phyloP scores from a whole-genome alignment of 257 asterid genomes.

The Leonotis leonurus region DNA sequence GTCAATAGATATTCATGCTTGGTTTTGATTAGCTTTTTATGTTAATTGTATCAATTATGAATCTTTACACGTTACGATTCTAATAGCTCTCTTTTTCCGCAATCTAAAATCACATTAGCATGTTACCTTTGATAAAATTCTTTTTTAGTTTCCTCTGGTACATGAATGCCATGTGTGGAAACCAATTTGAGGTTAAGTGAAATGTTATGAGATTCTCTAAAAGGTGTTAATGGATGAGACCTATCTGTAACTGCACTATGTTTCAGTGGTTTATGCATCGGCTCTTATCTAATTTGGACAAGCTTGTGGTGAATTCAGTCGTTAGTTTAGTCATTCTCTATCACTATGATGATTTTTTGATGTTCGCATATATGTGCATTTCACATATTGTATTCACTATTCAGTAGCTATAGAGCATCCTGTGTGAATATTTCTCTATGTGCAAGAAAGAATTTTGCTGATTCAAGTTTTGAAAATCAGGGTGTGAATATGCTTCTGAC shows the following conservation, averaged over 20 bases:
- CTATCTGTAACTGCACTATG: not conserved
- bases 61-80: not conserved
- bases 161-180: not conserved
- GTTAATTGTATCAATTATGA: not conserved
- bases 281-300: not conserved
- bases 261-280: not conserved
- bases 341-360: not conserved
- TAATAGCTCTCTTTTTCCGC: not conserved
- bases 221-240: not conserved
- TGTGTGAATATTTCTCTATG: not conserved
- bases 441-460: conserved; percentile 6
- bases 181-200: not conserved
- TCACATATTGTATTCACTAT: not conserved
- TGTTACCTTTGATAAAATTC: too few species aligned
- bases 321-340: not conserved
- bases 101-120: not conserved
- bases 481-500: conserved; percentile 82
- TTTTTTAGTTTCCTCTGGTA: not conserved
- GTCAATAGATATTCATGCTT: not conserved
- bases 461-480: conserved; percentile 33
- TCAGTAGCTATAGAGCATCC: not conserved
- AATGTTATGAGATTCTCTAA: not conserved
- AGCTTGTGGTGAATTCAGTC: not conserved
- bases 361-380: not conserved
- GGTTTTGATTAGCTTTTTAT: not conserved